Base-by-base conservation (phyloP, 2,329 filamentous ascomycete genomes). In the Trichocomaceae sp. region DNA sequence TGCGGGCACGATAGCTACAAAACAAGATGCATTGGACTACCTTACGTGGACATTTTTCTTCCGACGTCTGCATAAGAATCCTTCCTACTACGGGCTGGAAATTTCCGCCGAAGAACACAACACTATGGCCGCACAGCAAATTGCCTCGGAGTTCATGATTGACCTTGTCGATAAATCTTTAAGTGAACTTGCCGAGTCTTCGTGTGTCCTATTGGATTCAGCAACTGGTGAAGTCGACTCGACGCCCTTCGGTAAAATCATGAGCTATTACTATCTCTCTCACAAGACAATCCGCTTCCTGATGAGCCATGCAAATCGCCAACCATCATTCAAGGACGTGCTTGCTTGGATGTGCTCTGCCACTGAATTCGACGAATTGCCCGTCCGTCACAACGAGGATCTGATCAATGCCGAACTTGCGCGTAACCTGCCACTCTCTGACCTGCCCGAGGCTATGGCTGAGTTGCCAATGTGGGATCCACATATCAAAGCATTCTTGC, bases 41-140 rank as follows among this genome's bases (percentile, higher is more conserved):
- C 75, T 99, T 52, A 99, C 93, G 0, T 99, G 95, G 93, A 99
- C 95, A 0, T 99, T 99, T 77, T 99, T 99, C 81, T 99, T 99
- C 80, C 84, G 95, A 2, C 82, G 93, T 10, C 76, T 99, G 39
- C 93, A 99, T 77, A 99, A 99, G 78, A 99, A 99, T 64, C 93
- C 93, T 1, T 95, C 91, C 0, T 99, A 96, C 74, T 99, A 99
- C 63, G 95, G 95, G 0, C 83, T 99, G 0, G 88, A 96, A 67
- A 93, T 99, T 45, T 89, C 88, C 0, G 86, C 88, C 0, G 91
- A 96, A 63, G 90, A 96, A 63, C 90, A 96, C 72, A 95, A 90
- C 68, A 91, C 86, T 8, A 84, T 90, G 29, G 80, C 83, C 6
- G 92, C 95, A 0, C 92, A 96, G 68, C 82, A 88, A 60, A 78